Conservation (phyloP, 2,329 filamentous ascomycete species). For the Achaetomium macrosporum region DNA sequence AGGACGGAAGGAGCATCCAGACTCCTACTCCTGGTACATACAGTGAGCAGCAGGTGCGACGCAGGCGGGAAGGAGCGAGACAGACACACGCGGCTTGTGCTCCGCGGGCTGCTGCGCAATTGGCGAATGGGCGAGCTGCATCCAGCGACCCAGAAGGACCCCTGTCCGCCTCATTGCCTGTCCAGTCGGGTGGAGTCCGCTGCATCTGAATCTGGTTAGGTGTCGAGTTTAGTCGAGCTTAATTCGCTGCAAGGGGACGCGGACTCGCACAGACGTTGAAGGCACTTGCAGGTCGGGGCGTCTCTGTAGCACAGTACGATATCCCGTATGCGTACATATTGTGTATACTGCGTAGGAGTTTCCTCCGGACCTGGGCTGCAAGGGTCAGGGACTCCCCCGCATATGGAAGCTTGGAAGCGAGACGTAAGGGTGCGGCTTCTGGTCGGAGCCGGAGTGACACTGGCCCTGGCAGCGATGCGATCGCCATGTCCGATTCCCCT, state of each 20-base stretch:
- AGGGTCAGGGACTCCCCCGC: constrained; percentile 18
- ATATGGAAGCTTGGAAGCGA: constrained; percentile 22
- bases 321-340: too few species aligned
- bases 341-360: too few species aligned
- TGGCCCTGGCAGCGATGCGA: too few species aligned
- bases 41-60: background rate
- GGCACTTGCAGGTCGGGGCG: too few species aligned
- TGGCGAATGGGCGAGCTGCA: constrained; percentile 14
- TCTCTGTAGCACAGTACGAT: too few species aligned
- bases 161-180: background rate
- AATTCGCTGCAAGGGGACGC: too few species aligned
- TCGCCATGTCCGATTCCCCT: too few species aligned
- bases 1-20: too few species aligned
- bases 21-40: background rate
- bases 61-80: constrained; percentile 9
- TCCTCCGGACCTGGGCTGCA: constrained; percentile 12
- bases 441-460: too few species aligned
- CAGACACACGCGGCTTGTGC: constrained; percentile 12
- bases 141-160: background rate
- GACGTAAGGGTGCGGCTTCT: background rate
- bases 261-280: too few species aligned
- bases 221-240: too few species aligned
- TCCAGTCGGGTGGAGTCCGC: constrained; percentile 22
- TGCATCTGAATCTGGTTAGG: constrained; percentile 21
- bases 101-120: constrained; percentile 6